Evolutionary conservation across 805 yeast genomes (phyloP), one percentile per base, ranked within the genome.

Genomic region (Candida parachauliodes): DNA sequence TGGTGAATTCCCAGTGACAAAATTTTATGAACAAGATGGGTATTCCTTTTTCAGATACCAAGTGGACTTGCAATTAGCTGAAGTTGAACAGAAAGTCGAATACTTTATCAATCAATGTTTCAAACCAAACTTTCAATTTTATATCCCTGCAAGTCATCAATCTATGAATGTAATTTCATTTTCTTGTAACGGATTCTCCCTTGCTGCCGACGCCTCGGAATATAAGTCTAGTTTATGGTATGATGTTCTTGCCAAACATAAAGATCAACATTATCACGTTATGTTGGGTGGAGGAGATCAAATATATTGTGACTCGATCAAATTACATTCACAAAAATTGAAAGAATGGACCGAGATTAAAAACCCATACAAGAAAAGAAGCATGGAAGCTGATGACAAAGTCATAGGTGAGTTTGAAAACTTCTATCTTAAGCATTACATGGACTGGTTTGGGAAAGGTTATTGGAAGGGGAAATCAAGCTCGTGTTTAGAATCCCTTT

Each of bases 201-300:
- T 85, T 34, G 74, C 73, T 3, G 82, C 86, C 1, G 83, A 81
- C 38, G 80, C 96, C 1, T 51, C 65, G 0, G 58, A 59, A 4
- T 93, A 79, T 62, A 77, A 79, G 42, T 86, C 89, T 7, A 81
- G 86, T 2, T 60, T 93, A 45, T 91, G 98, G 98, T 70, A 66
- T 27, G 97, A 93, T 54, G 94, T 91, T 3, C 50, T 89, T 48
- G 66, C 72, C 19, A 76, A 77, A 42, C 96, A 91, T 53, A 20
- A 32, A 8, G 49, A 58, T 5, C 65, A 70, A 27, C 76, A 75
- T 27, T 87, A 87, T 60, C 96, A 91, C 57, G 97, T 88, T 4
- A 89, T 91, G 95, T 67, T 93, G 20, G 98, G 98, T 20, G 98
- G 98, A 36, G 98, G 98, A 22, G 98, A 91, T 61, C 98, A 91